A percentile compares a stretch with the other conserved stretches of the same genome.
phyloP scores from a whole-genome alignment of 108 stramenopile genomes.

The Conticribra weissflogii region DNA sequence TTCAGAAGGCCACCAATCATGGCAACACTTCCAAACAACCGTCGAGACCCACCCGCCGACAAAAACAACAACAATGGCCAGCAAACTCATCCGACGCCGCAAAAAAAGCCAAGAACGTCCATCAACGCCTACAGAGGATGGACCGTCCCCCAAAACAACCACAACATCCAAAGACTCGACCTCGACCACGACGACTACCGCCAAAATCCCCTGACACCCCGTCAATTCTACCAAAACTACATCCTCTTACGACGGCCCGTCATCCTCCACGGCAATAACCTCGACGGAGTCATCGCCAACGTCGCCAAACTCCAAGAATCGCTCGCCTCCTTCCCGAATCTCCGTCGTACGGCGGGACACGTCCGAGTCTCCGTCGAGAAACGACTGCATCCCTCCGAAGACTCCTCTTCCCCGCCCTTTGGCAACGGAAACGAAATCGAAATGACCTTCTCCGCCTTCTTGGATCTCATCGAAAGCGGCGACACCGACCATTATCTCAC shows the following conservation, averaged over 20 bases:
- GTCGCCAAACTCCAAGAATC: too few species aligned
- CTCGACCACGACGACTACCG: slow-evolving; percentile 2
- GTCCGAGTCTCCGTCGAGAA: slow-evolving; percentile 42
- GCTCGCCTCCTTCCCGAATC: slow-evolving; percentile 9
- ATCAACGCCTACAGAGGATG: slow-evolving; percentile 43
- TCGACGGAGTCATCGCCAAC: slow-evolving; percentile 22
- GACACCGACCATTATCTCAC: slow-evolving; percentile 55
- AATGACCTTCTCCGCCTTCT: slow-evolving; percentile 40
- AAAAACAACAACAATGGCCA: background rate
- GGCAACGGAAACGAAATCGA: slow-evolving; percentile 42
- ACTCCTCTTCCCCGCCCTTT: too few species aligned
- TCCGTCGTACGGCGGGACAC: slow-evolving; percentile 11
- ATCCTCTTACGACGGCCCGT: slow-evolving; percentile 48
- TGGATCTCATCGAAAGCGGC: slow-evolving; percentile 11
- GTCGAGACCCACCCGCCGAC: background rate
- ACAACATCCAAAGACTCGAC: slow-evolving; percentile 15
- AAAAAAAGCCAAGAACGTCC: background rate
- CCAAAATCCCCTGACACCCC: slow-evolving; percentile 12
- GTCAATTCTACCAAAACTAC: slow-evolving; percentile 52
- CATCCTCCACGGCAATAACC: slow-evolving; percentile 33
- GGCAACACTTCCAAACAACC: too few species aligned
- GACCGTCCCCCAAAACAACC: slow-evolving; percentile 34
- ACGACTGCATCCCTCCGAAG: slow-evolving; percentile 21
- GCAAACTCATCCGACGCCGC: background rate
- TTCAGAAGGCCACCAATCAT: too few species aligned